Base-by-base conservation (phyloP, 2,329 filamentous ascomycete genomes). In the Aaosphaeria arxii region DNA sequence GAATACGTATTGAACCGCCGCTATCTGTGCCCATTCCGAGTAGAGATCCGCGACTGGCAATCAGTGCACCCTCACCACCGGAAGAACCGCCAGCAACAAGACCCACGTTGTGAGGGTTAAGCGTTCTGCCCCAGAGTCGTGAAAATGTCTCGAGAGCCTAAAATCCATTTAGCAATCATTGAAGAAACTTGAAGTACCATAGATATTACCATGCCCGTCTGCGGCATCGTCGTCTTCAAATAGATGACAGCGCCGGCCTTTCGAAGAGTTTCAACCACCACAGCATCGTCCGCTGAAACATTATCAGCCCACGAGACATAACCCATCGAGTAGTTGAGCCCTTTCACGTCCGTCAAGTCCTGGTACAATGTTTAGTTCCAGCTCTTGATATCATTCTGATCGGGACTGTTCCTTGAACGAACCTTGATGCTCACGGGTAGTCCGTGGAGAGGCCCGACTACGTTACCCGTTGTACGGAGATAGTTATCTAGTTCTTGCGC, bases 41-140 rank as follows among this genome's bases (percentile, higher is more conserved):
- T 1, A 7, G 32, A 5, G 72, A 76, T 2, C 80, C 80, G 50
- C 69, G 67, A 7, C 80, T 56, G 0, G 73, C 75, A 42, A 82
- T 76, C 32, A 82, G 63, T 5, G 79, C 78, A 2, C 78, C 79
- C 57, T 83, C 80, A 28, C 74, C 80, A 2, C 80, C 80, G 1
- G 78, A 81, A 47, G 75, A 79, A 9, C 80, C 80, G 30, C 80
- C 80, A 40, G 62, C 64, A 4, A 70, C 70, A 0, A 82, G 60
- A 17, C 75, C 66, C 4, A 77, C 71, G 57, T 82, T 82, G 53
- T 71, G 75, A 0, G 80, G 77, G 50, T 82, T 82, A 57, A 66
- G 71, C 1, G 76, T 78, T 50, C 79, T 80, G 4, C 71, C 76
- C 46, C 82, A 77, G 55, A 83, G 78, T 55, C 82, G 78, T 66